phyloP scores from a whole-genome alignment of 768 basidiomycete genomes.

The Mycena filopes region DNA sequence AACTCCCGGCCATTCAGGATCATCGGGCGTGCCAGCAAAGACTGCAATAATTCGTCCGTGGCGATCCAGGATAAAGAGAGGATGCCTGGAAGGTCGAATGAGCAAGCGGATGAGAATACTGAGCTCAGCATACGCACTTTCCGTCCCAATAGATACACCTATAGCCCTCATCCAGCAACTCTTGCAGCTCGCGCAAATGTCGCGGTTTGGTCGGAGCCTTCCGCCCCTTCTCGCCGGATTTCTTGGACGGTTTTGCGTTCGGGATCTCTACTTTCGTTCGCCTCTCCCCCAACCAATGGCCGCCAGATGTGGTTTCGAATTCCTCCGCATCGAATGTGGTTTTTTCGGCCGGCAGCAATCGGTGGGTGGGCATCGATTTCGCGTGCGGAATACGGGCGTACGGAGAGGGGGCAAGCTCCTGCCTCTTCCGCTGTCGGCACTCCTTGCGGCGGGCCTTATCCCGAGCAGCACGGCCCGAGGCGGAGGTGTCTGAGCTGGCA shows the following conservation, averaged over 20 bases:
- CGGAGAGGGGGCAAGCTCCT: background rate
- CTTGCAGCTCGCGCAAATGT: background rate
- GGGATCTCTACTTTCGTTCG: no score
- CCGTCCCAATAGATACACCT: conserved; percentile 8
- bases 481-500: background rate
- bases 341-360: background rate
- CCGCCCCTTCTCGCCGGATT: background rate
- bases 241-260: background rate
- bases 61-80: conserved; percentile 16
- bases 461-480: background rate
- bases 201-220: no score
- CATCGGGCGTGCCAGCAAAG: conserved; percentile 30
- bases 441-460: background rate
- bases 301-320: background rate
- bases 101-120: background rate
- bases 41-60: conserved; percentile 17
- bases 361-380: background rate
- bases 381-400: background rate
- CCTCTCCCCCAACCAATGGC: background rate
- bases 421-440: background rate
- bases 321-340: background rate
- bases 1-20: conserved; percentile 14
- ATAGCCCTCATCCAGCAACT: background rate
- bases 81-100: background rate
- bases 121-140: conserved; percentile 2